A percentile compares a stretch with the other conserved stretches of the same genome.
These are phyloP conservation scores for Fraxinus albicans DNA, from an alignment of 305 asterid genomes.

Conservation along the genomic window DNA sequence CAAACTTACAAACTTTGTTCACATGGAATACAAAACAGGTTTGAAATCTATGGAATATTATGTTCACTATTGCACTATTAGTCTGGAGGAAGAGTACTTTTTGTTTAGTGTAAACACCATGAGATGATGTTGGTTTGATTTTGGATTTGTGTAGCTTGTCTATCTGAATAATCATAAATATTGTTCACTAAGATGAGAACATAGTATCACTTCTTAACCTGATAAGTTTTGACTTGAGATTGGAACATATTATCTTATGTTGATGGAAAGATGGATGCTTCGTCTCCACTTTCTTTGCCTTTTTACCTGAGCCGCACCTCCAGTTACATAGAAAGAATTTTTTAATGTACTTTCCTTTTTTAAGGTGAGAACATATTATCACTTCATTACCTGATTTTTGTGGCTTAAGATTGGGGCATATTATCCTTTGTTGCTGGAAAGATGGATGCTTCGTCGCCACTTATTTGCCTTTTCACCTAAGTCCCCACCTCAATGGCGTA, in stretches of 20 bases:
- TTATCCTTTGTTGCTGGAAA: neutral
- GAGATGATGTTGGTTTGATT: neutral
- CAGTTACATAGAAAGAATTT: neutral
- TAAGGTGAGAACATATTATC: neutral
- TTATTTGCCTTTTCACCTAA: neutral
- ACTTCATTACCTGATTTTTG: neutral
- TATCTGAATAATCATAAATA: neutral
- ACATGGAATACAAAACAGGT: constrained; percentile 99
- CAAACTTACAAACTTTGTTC: constrained; percentile 76
- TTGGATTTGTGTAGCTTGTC: neutral
- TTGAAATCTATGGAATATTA: constrained; percentile 2
- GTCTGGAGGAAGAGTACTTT: neutral
- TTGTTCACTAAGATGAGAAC: neutral
- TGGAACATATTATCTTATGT: neutral
- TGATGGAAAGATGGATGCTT: neutral
- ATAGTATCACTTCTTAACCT: neutral
- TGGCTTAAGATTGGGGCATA: neutral
- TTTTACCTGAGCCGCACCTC: neutral
- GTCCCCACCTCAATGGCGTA: neutral
- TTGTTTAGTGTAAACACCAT: neutral
- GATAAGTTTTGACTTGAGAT: neutral
- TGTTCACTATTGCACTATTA: neutral
- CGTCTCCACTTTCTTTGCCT: neutral
- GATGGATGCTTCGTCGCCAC: neutral
- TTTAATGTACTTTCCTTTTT: neutral